Base-by-base conservation (phyloP, 139 green algal genomes). In the Closterium sp. region DNA sequence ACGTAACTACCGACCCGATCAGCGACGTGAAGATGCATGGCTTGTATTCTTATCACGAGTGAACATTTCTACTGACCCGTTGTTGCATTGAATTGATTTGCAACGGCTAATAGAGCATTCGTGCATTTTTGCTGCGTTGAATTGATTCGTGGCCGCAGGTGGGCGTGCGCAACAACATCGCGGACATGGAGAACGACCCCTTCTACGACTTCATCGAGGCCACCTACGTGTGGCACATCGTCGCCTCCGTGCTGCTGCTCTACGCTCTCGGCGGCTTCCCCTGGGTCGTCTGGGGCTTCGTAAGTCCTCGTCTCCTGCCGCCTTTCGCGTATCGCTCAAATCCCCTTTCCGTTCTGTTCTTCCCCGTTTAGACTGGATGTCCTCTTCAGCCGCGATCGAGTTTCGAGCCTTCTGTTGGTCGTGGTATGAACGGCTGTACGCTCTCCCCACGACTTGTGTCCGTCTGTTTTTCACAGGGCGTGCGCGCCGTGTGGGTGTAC, bases 201-300 rank as follows among this genome's bases (percentile, higher is more conserved):
- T 99, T 98, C 94, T 99, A 99, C 95, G 89, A 85, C 10, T 97
- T 96, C 92, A 95, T 99, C 87, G 43, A 96, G 88, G 95, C 97
- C 90, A 96, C 97, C 34, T 99, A 99, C 95, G 84, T 87, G 8
- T 97, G 93, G 95, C 98, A 99, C 94, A 95, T 98, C 28, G 94
- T 97, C 5, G 96, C 92, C 12, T 96, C 96, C 94, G 96, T 98
- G 64, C 95, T 89, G 8, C 94, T 93, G 23, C 95, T 99, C 33
- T 99, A 95, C 93, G 95, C 95, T 0, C 86, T 99, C 16, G 98
- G 98, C 66, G 98, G 97, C 35, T 93, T 98, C 33, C 96, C 97
- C 0, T 97, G 95, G 0, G 69, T 99, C 32, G 95, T 99, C 5
- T 99, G 98, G 98, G 98, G 97, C n/a, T 97, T 98, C 33, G 91